Conservation (phyloP, 495 filamentous ascomycete species). For the Aspergillus cavernicola region DNA sequence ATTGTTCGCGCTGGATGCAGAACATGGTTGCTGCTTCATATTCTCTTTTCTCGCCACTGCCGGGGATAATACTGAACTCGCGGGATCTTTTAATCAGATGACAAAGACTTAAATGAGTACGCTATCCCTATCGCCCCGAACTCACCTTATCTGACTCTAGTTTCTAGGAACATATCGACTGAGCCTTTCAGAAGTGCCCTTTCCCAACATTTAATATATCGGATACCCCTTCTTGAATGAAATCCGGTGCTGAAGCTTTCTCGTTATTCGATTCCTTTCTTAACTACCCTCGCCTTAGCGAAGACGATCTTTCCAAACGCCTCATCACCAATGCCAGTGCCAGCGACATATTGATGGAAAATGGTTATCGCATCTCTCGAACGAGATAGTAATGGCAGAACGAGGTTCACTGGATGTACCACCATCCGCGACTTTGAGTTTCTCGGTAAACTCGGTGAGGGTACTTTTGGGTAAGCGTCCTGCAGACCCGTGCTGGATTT, state of each 20-base stretch:
- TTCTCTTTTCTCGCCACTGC: background rate
- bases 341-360: conserved; percentile 7
- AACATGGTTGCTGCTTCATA: background rate
- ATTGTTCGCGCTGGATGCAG: background rate
- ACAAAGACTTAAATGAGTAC: too few relatives aligned
- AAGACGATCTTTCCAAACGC: background rate
- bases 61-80: too few relatives aligned
- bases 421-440: conserved; percentile 85
- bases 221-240: too few relatives aligned
- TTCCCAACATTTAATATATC: too few relatives aligned
- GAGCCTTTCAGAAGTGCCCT: too few relatives aligned
- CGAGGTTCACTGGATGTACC: conserved; percentile 76
- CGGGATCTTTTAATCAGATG: too few relatives aligned
- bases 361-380: conserved; percentile 38
- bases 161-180: too few relatives aligned
- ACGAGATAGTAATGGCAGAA: conserved; percentile 33
- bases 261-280: background rate
- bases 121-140: too few relatives aligned
- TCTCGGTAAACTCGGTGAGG: conserved; percentile 89
- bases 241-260: too few relatives aligned
- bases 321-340: background rate
- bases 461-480: conserved; percentile 82
- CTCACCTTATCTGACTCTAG: too few relatives aligned
- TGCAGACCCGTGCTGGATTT: too few relatives aligned
- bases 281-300: too few relatives aligned